Conservation (phyloP, 2,329 filamentous ascomycete genomes). For the Fusarium keratoplasticum region DNA sequence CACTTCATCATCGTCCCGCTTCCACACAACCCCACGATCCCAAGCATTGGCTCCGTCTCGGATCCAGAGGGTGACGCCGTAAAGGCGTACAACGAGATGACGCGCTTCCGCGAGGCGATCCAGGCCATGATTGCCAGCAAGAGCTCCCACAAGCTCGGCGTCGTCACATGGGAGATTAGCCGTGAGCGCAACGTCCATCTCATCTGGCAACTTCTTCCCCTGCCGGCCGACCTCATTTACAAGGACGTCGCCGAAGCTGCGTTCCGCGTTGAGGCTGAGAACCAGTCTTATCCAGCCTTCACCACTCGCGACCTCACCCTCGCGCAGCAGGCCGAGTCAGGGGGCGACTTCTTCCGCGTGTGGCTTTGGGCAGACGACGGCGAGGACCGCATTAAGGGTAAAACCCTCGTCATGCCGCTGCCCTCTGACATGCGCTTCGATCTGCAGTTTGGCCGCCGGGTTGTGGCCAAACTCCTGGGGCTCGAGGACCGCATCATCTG, state of each 20-base stretch:
- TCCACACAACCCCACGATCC: conserved; percentile 81
- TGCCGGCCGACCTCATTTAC: conserved; percentile 74
- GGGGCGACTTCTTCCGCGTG: conserved; percentile 81
- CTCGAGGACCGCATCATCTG: conserved; percentile 84
- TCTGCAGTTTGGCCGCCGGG: conserved; percentile 87
- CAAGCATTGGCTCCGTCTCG: conserved; percentile 68
- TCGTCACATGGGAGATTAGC: conserved; percentile 93
- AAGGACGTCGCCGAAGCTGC: conserved; percentile 86
- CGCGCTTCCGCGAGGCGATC: conserved; percentile 78
- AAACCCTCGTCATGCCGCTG: conserved; percentile 78
- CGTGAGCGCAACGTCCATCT: conserved; percentile 83
- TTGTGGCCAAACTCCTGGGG: conserved; percentile 87
- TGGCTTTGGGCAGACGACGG: conserved; percentile 79
- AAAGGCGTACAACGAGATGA: conserved; percentile 83
- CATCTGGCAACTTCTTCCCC: conserved; percentile 93
- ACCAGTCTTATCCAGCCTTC: conserved; percentile 68
- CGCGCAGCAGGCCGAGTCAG: conserved; percentile 58
- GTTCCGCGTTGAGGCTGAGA: conserved; percentile 90
- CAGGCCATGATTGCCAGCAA: conserved; percentile 79
- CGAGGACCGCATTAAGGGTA: conserved; percentile 67
- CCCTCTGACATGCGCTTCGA: conserved; percentile 82
- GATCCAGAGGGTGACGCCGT: conserved; percentile 65
- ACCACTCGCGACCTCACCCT: conserved; percentile 60
- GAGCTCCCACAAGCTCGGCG: conserved; percentile 73
- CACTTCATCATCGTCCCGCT: conserved; percentile 95